A percentile compares a stretch with the other conserved stretches of the same genome.
Evolutionary conservation across 305 asterid species (phyloP).

Genomic region (Solanum hybrid): DNA sequence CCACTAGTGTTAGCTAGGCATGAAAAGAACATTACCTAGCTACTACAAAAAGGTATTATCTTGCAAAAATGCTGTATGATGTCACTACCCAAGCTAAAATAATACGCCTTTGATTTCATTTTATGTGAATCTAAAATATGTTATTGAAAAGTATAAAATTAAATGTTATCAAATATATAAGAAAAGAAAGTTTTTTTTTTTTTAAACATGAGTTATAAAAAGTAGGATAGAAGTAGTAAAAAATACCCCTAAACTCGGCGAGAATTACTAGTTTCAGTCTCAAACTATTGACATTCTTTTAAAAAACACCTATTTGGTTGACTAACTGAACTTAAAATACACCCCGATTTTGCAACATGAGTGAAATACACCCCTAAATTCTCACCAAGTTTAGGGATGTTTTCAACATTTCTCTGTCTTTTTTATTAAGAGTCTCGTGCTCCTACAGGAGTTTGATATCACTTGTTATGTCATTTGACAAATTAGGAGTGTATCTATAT

Average conservation of each 20-base stretch:
- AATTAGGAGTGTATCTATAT: background rate
- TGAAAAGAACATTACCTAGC: background rate
- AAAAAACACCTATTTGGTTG: too few relatives aligned
- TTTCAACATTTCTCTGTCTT: background rate
- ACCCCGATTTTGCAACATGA: too few relatives aligned
- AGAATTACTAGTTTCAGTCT: too few relatives aligned
- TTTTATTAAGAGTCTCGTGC: background rate
- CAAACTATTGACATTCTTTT: background rate
- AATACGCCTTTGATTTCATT: background rate
- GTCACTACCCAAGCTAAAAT: background rate
- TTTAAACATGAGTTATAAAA: background rate
- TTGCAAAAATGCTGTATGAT: background rate
- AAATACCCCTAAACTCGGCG: background rate
- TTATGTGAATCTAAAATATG: background rate
- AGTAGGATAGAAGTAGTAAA: background rate
- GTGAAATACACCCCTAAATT: background rate
- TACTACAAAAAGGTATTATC: background rate
- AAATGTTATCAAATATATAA: background rate
- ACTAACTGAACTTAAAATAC: background rate
- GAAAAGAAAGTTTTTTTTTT: background rate
- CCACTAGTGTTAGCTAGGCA: background rate
- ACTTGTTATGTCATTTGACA: background rate
- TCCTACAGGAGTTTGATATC: too few relatives aligned
- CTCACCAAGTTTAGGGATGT: background rate
- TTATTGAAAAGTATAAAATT: background rate